Evolutionary conservation across 495 filamentous ascomycete species (phyloP), one percentile per base, ranked within the genome.

Genomic region (Aspergillus indologenus): DNA sequence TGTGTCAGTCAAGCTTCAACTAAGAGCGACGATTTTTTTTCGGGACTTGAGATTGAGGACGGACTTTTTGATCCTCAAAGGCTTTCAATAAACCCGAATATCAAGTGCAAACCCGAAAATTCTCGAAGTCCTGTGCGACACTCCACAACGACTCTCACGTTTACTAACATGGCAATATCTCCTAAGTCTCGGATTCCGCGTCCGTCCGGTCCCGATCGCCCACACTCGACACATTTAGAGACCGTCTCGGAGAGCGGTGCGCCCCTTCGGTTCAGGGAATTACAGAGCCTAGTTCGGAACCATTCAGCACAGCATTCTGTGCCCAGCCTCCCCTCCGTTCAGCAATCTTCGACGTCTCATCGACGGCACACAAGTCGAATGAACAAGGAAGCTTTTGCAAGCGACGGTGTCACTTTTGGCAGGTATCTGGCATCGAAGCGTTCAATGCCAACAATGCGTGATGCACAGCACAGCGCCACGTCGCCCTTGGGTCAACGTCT

Each of bases 231-330:
- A 2, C 69, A 76, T 34, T 80, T 98, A 11, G 94, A 96, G 61
- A 92, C 93, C 29, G 92, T 98, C 1, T 96, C 90, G 43, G 95
- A 98, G 72, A 90, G 86, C 56, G 93, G 92, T 56, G 91, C 85
- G 23, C 85, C 89, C 26, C 80, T 88, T 59, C 77, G 73, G 53
- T 81, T 79, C 52, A 70, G 83, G 29, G 79, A 85, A 60, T 81
- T 87, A 29, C 81, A 84, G 55, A 89, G 87, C 6, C 83, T 86
- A 54, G 73, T 89, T 24, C 83, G 69, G 61, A 60, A 80, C n/a
- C 84, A 90, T 71, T 79, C 83, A 24, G 75, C 84, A 29, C 83
- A 90, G 57, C 85, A 87, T 53, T 88, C 88, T 61, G 66, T 85
- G 26, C 85, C 81, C 46, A 87, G 83, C 59, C 79, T 90, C 46